These are phyloP conservation scores for Cyclospora cayetanensis DNA, from an alignment of 169 alveolate species.

Conservation along the genomic window DNA sequence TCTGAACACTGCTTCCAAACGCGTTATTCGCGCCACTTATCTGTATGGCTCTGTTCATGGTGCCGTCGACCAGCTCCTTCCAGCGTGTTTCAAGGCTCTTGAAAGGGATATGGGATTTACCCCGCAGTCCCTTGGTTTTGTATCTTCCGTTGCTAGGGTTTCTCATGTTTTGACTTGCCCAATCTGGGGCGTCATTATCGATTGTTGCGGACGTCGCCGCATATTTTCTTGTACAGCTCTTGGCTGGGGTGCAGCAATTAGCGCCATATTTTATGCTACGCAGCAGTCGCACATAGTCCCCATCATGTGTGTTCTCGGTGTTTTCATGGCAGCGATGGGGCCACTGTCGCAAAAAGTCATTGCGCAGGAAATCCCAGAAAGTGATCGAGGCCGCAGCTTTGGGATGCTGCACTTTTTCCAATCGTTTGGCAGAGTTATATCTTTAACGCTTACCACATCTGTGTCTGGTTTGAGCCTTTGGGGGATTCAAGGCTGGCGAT, in stretches of 20 bases:
- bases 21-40: conserved; percentile 23
- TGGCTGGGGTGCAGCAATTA: conserved; percentile 85
- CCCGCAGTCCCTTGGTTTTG: conserved; percentile 83
- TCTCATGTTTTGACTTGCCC: conserved; percentile 87
- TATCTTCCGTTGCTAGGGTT: conserved; percentile 83
- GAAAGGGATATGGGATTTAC: conserved; percentile 87
- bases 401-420: conserved; percentile 85
- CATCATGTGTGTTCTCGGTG: conserved; percentile 82
- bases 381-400: conserved; percentile 82
- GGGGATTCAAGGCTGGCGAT: conserved; percentile 63
- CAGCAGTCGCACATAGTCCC: conserved; percentile 80
- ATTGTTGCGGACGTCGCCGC: conserved; percentile 71
- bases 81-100: conserved; percentile 88
- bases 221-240: conserved; percentile 64
- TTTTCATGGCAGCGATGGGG: conserved; percentile 86
- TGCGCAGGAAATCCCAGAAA: conserved; percentile 83
- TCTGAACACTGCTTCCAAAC: neutral
- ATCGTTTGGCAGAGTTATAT: conserved; percentile 82
- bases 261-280: conserved; percentile 78
- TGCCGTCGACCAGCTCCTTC: conserved; percentile 87
- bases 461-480: conserved; percentile 17
- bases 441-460: conserved; percentile 83
- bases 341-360: conserved; percentile 87
- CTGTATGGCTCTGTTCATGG: conserved; percentile 83
- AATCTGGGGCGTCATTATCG: conserved; percentile 90